Percentiles rank a stretch among this genome's conserved stretches.
Evolutionary conservation across 2,329 filamentous ascomycete species (phyloP).

Genomic region (Fusarium solani-melongenae): DNA sequence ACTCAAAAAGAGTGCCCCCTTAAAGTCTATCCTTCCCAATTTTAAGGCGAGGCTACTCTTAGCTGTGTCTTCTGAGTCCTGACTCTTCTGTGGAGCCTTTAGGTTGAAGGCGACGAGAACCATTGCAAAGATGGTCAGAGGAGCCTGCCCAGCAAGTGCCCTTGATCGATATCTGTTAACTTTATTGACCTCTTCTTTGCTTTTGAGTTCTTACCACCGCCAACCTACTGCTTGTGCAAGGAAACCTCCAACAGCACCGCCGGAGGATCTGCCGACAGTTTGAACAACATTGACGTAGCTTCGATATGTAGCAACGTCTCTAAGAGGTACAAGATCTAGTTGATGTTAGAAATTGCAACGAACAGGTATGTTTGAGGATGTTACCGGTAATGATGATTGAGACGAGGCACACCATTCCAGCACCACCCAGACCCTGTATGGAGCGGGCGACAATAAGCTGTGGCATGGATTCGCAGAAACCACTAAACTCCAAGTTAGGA

Average conservation of each 20-base stretch:
- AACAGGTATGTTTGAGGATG: no score
- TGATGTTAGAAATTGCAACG: neutral
- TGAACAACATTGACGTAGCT: neutral
- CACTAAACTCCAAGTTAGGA: neutral
- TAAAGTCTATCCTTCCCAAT: neutral
- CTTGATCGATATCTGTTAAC: neutral
- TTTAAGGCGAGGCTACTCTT: neutral
- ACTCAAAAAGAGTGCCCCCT: neutral
- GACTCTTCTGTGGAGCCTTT: neutral
- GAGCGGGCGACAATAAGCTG: neutral
- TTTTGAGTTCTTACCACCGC: neutral
- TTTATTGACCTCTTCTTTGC: fast-evolving
- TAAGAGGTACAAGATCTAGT: neutral
- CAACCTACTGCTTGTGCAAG: neutral
- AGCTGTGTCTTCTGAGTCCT: neutral
- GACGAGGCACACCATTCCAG: neutral
- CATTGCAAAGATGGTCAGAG: neutral
- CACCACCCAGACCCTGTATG: neutral
- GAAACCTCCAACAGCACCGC: neutral
- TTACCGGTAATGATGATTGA: neutral
- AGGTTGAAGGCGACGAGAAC: neutral
- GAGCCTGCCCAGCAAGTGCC: neutral
- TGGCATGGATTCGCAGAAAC: neutral
- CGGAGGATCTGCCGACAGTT: neutral
- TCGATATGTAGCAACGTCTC: neutral